Evolutionary conservation across 1,284 basidiomycete genomes (phyloP).

Genomic region (Gomphus bonarii): DNA sequence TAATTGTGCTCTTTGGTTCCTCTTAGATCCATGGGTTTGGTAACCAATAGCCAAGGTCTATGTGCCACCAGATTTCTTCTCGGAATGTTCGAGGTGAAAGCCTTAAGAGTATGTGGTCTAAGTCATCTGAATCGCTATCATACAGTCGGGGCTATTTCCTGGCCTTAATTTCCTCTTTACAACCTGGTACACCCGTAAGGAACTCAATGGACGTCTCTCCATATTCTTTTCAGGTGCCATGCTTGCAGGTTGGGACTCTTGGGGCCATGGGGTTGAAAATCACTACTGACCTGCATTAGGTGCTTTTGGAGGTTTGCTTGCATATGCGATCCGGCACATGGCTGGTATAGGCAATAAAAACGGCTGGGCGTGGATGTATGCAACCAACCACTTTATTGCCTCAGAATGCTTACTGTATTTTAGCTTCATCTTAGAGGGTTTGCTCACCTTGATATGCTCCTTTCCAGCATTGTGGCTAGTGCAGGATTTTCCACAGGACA

Average conservation of each 20-base stretch:
- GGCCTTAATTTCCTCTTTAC: conserved; percentile 20
- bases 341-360: conserved; percentile 27
- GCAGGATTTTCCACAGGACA: conserved; percentile 19
- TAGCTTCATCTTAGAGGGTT: conserved; percentile 15
- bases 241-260: conserved; percentile 17
- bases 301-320: conserved; percentile 15
- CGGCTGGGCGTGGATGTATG: conserved; percentile 30
- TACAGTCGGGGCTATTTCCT: conserved; percentile 16
- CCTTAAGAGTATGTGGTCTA: neutral
- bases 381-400: neutral
- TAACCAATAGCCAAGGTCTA: conserved; percentile 23
- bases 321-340: conserved; percentile 24
- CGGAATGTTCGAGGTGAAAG: conserved; percentile 21
- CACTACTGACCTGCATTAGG: conserved; percentile 16
- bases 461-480: conserved; percentile 18
- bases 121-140: neutral
- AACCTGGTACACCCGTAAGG: conserved; percentile 17
- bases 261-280: conserved; percentile 2
- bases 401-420: neutral
- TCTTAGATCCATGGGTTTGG: conserved; percentile 19
- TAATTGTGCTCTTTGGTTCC: neutral
- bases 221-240: conserved; percentile 25
- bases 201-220: conserved; percentile 16
- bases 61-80: conserved; percentile 25
- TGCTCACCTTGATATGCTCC: conserved; percentile 18